Evolutionary conservation across 2,329 filamentous ascomycete genomes (phyloP), one percentile per base, ranked within the genome.

Genomic region (Simplicillium aogashimaense): DNA sequence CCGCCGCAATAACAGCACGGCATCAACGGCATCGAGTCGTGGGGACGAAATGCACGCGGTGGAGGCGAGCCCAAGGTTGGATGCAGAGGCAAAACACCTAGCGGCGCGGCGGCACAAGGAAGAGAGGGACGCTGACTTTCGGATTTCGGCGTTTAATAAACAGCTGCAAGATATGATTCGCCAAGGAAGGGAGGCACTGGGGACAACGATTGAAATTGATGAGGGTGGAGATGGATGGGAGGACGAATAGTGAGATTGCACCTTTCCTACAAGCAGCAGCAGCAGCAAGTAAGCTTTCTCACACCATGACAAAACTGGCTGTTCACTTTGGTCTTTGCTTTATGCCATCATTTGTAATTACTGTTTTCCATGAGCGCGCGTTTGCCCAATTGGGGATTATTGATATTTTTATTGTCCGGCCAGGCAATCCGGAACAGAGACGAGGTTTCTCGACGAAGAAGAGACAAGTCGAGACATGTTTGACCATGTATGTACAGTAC

Each of bases 131-230:
- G 76, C 85, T 7, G 88, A 97, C 50, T 77, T 81, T 34, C 80
- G 83, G 39, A 83, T 97, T 50, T 79, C 78, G 37, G 76, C 82
- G 18, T 79, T 97, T 60, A 94, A 92, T 55, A 72, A 77, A 36
- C 78, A 84, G 50, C 66, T 97, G 36, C 77, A 84, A 54, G 83
- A 81, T 29, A 87, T 98, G 83, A 94, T 98, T 40, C 73, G 81
- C 2, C 83, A 97, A 60, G 92, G 89, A 1, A 83, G 83, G 50
- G 83, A 92, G 58, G 92, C 92, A 2, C 63, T 98, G 14, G 89
- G 82, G 2, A 84, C 83, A 15, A 83, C 68, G 32, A 67, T 86
- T 37, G 79, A 85, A 53, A 70, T 87, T 34, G 72, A 76, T 31
- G 63, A 64, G 7, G 47, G 50, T 1, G 35, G 41, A 16, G 35